Evolutionary conservation across 371 early-diverging fungal genomes (phyloP).

Genomic region (Cokeromyces recurvatus): DNA sequence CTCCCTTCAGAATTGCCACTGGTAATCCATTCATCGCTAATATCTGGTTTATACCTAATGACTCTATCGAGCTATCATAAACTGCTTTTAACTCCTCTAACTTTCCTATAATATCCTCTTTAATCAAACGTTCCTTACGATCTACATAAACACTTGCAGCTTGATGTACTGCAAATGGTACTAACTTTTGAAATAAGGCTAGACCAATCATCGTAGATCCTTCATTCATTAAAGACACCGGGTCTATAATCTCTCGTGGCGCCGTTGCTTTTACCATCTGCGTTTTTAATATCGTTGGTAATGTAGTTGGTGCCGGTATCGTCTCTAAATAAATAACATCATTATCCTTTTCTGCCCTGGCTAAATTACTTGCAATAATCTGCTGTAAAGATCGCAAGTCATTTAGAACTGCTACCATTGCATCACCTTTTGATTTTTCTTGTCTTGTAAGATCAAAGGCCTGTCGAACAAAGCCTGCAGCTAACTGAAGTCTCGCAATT

Average conservation of each 20-base stretch:
- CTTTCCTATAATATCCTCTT: conserved; percentile 55
- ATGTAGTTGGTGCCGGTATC: conserved; percentile 58
- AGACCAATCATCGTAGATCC: conserved; percentile 44
- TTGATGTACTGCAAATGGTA: conserved; percentile 89
- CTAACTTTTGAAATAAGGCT: conserved; percentile 79
- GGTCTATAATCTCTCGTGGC: conserved; percentile 34
- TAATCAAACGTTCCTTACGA: conserved; percentile 73
- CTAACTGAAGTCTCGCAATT: conserved; percentile 68
- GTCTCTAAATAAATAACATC: conserved; percentile 81
- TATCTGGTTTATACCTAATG: conserved; percentile 47
- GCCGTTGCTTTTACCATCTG: conserved; percentile 65
- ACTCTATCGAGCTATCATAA: conserved; percentile 54
- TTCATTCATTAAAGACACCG: conserved; percentile 43
- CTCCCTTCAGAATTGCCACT: conserved; percentile 55
- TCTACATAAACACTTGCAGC: conserved; percentile 81
- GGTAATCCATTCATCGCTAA: conserved; percentile 76
- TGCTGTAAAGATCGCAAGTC: conserved; percentile 50
- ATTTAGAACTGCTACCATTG: conserved; percentile 34
- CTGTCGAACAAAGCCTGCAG: conserved; percentile 38
- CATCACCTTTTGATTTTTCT: conserved; percentile 7
- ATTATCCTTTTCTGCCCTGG: conserved; percentile 84
- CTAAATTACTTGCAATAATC: conserved; percentile 54
- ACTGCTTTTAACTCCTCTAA: conserved; percentile 61
- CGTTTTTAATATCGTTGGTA: conserved; percentile 60
- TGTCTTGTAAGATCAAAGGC: conserved; percentile 26